A percentile compares a stretch with the other conserved stretches of the same genome.
These are phyloP conservation scores for Serendipita indica DNA, from an alignment of 768 basidiomycete species.

Conservation along the genomic window DNA sequence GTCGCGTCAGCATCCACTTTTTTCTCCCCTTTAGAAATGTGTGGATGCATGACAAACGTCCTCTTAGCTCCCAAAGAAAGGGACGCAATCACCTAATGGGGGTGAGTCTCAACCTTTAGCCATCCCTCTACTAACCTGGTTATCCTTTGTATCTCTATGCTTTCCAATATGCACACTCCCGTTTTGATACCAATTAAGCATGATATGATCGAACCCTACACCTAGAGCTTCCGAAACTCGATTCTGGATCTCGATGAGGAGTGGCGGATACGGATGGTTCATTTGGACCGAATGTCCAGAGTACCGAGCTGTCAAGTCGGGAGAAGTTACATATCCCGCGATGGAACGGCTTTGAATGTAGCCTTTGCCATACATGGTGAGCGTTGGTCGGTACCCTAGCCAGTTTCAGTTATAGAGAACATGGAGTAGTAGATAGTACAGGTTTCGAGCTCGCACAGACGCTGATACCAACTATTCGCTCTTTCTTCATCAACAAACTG, in stretches of 20 bases:
- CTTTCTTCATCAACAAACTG: conserved; percentile 21
- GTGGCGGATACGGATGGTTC: conserved; percentile 23
- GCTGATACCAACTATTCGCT: conserved; percentile 23
- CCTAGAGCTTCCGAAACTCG: conserved; percentile 22
- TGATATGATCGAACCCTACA: conserved; percentile 27
- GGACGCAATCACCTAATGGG: conserved; percentile 25
- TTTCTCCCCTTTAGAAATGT: conserved; percentile 11
- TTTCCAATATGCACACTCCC: conserved; percentile 24
- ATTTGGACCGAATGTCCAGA: conserved; percentile 25
- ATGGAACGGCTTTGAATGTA: conserved; percentile 27
- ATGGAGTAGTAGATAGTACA: conserved; percentile 19
- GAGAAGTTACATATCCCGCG: conserved; percentile 24
- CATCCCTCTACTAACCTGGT: conserved; percentile 17
- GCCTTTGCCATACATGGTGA: conserved; percentile 28
- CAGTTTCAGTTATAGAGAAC: not conserved
- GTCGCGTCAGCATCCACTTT: conserved; percentile 15
- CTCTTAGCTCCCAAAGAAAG: conserved; percentile 27
- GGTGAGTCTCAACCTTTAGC: not conserved
- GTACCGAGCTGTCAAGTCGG: conserved; percentile 22
- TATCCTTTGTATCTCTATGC: conserved; percentile 18
- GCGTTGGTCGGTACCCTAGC: conserved; percentile 27
- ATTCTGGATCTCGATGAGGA: conserved; percentile 22
- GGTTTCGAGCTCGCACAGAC: conserved; percentile 22
- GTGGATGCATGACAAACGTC: conserved; percentile 27
- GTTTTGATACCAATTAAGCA: conserved; percentile 30